Base-by-base conservation (phyloP, 75 land plant species). In the Picea sitchensis region DNA sequence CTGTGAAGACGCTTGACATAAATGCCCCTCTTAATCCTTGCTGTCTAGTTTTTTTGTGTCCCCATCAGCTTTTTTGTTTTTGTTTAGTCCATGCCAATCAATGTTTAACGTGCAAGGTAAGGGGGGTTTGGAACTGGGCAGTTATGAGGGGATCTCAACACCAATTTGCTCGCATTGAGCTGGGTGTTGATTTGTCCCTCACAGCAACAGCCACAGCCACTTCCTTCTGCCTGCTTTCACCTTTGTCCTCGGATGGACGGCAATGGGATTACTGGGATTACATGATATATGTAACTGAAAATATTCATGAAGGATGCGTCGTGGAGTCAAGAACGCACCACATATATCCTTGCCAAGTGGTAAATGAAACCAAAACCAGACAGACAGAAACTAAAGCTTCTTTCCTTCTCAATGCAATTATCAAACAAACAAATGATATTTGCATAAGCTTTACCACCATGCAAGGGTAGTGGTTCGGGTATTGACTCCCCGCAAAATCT, bases 381-480 rank as follows among this genome's bases (percentile, higher is more conserved):
- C 51, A 54, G 57, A 38, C 59, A 31, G 26, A 26, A 26, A 26
- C 26, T 26, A 26, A 21, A n/a, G 21, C 41, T 65, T 72, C 58
- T 80, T 80, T 71, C 41, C 80, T 82, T 26, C 9, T 6, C 30
- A 18, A 26, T 30, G 75, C 18, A 23, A 26, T 73, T 8, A 64
- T 26, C 67, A 26, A 21, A 21, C 30, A n/a, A 18, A n/a, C 67
- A n/a, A 2, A 5, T 64, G 21, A 21, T 64, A 7, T 26, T 64
- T 21, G 26, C 67, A 64, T 11, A 64, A 21, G 67, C 77, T 60
- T 80, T 80, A 77, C 54, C 76, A 84, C 83, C 32, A 58, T 62
- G 92, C 90, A 84, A 87, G 87, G 91, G 87, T 88, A 86, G 91
- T 94, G 97, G 97, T 94, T 94, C 95, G 97, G 97, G 97, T 76